A percentile compares a stretch with the other conserved stretches of the same genome.
Conservation (phyloP, 2,329 filamentous ascomycete genomes). For the Mariannaea sp. region DNA sequence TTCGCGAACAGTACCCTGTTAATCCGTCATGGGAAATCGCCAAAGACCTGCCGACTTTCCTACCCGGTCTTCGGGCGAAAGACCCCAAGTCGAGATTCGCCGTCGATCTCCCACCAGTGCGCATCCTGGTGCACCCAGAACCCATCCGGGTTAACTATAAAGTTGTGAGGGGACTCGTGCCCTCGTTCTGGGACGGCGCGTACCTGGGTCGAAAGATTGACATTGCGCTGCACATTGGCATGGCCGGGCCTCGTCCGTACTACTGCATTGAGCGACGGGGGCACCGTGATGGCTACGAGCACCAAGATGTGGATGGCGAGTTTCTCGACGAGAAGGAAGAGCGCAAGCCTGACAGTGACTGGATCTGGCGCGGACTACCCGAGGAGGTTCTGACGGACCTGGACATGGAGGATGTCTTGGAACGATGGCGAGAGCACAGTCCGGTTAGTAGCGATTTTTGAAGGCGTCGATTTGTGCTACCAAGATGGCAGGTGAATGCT, state of each 20-base stretch:
- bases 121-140: constrained; percentile 66
- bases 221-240: constrained; percentile 77
- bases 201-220: constrained; percentile 57
- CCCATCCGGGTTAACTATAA: constrained; percentile 75
- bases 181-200: constrained; percentile 61
- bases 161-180: constrained; percentile 66
- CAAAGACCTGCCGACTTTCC: constrained; percentile 65
- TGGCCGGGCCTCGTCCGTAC: constrained; percentile 67
- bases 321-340: constrained; percentile 58
- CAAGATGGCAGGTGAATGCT: constrained; percentile 6
- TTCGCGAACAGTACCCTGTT: constrained; percentile 69
- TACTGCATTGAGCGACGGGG: constrained; percentile 75
- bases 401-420: constrained; percentile 61
- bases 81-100: constrained; percentile 39
- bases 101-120: constrained; percentile 52
- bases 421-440: constrained; percentile 58
- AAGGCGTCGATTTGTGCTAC: background rate
- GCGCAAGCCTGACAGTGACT: constrained; percentile 52
- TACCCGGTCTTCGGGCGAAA: constrained; percentile 58
- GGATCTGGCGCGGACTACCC: constrained; percentile 61
- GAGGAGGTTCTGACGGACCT: constrained; percentile 61
- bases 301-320: constrained; percentile 71
- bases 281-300: constrained; percentile 72
- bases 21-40: constrained; percentile 87
- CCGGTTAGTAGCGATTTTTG: constrained; percentile 47